Evolutionary conservation across 306 rosid species (phyloP), one percentile per base, ranked within the genome.

Genomic region (Rosa chinensis): DNA sequence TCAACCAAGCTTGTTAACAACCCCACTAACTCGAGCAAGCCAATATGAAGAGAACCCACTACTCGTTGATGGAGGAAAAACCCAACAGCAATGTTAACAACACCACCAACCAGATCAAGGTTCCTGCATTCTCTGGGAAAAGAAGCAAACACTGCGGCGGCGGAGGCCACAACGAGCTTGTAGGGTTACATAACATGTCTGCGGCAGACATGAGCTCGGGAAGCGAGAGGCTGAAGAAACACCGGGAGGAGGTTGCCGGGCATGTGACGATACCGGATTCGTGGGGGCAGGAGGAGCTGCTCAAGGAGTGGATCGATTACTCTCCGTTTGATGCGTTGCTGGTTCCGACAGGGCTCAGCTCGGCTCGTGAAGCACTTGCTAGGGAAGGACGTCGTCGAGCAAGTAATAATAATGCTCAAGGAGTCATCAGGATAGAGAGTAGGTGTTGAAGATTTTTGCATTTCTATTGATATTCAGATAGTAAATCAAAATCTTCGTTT

Each of bases 351-450:
- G 86, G 82, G 47, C 23, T 90, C 53, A 80, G 78, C 17, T 56
- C 88, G n/a, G 94, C 97, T 70, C 94, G 94, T 40, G 91, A 89
- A 75, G 89, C 97, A 0, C 94, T 92, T 52, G 47, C 82, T 61
- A 90, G 72, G 28, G 88, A 88, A 73, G 89, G 76, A 63, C 85
- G 87, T 61, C 78, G 84, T 48, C 72, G 84, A 84, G 55, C 76
- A 25, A 82, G 72, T 75, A 76, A 85, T 42, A 84, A 75, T 8
- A 77, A 86, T 16, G 50, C 71, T 10, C 71, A 75, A 62, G 71
- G 59, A 10, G 61, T 32, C 53, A 55, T 88, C 75, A 82, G 92
- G 81, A 82, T 89, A 47, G 86, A 77, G 58, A 56, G 77, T 62
- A 76, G 81, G 87, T 82, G 74, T 76, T 82, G 44, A 69, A 44